Evolutionary conservation across 768 basidiomycete genomes (phyloP).

Genomic region (Suillus fuscotomentosus): DNA sequence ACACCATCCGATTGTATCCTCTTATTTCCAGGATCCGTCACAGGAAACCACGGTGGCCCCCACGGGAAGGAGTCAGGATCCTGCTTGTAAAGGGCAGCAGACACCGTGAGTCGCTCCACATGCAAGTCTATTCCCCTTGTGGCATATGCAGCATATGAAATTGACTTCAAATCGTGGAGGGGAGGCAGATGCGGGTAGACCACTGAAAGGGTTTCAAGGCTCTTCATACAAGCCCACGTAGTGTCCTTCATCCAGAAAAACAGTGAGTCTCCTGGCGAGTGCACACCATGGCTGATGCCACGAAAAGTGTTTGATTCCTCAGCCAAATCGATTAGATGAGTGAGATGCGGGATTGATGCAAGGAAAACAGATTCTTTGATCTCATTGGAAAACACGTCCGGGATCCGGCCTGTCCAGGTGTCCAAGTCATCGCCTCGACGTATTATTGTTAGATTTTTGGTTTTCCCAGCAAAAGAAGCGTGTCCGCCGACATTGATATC

Average conservation of each 20-base stretch:
- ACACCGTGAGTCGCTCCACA: not conserved
- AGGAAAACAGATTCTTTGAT: not conserved
- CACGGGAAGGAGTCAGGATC: not conserved
- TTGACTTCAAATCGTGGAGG: rapidly evolving
- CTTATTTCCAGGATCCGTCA: not conserved
- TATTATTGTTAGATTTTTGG: not conserved
- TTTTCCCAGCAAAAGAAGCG: not conserved
- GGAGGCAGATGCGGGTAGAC: not conserved
- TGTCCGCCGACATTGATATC: not conserved
- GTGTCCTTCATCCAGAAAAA: no score
- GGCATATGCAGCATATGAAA: not conserved
- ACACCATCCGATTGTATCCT: not conserved
- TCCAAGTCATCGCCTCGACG: no score
- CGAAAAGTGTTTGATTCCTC: not conserved
- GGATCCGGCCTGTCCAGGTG: no score
- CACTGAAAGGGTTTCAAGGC: not conserved
- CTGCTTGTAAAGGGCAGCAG: not conserved
- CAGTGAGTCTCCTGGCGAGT: no score
- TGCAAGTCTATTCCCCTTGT: not conserved
- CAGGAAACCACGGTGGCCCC: not conserved
- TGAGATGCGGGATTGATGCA: not conserved
- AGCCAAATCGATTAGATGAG: not conserved
- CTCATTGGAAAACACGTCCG: no score
- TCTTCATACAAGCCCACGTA: not conserved
- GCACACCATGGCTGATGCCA: not conserved